These are phyloP conservation scores for Backusella sp. DNA, from an alignment of 192 early-diverging fungal species.

Conservation along the genomic window DNA sequence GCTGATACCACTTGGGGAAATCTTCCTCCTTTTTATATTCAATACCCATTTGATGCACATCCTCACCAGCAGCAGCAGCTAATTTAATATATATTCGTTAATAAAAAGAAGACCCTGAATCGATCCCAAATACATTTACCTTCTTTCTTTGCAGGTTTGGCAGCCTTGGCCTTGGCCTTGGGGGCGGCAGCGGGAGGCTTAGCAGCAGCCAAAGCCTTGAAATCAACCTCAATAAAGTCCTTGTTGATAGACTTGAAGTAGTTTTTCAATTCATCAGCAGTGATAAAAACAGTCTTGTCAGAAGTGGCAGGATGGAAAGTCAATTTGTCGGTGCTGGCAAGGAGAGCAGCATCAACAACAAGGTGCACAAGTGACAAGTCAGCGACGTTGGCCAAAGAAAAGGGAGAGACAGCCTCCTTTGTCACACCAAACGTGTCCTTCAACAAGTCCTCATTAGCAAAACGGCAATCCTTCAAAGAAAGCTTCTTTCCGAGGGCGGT, in stretches of 20 bases:
- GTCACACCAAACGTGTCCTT: constrained; percentile 42
- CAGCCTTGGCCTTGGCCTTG: constrained; percentile 32
- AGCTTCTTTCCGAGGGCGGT: constrained; percentile 53
- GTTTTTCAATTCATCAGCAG: constrained; percentile 49
- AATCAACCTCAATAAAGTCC: constrained; percentile 49
- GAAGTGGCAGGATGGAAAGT: constrained; percentile 69
- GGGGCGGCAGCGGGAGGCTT: constrained; percentile 43
- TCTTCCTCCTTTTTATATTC: constrained; percentile 85
- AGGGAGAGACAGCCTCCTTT: constrained; percentile 74
- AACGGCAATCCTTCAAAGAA: constrained; percentile 68
- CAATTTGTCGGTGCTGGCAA: constrained; percentile 44
- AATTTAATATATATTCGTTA: not conserved
- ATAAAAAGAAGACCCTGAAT: not conserved
- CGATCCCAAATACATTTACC: constrained; percentile 11
- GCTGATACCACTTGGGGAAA: constrained; percentile 92
- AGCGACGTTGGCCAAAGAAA: constrained; percentile 63
- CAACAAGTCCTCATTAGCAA: constrained; percentile 71
- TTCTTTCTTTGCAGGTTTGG: constrained; percentile 40
- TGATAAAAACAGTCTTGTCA: constrained; percentile 58
- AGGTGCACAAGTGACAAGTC: constrained; percentile 63
- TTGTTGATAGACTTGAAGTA: constrained; percentile 57
- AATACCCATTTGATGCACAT: constrained; percentile 80
- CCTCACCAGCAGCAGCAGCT: constrained; percentile 41
- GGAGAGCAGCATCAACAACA: constrained; percentile 70
- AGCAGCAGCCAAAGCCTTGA: constrained; percentile 48